These are phyloP conservation scores for Henckelia pumila DNA, from an alignment of 257 asterid species.

Conservation along the genomic window DNA sequence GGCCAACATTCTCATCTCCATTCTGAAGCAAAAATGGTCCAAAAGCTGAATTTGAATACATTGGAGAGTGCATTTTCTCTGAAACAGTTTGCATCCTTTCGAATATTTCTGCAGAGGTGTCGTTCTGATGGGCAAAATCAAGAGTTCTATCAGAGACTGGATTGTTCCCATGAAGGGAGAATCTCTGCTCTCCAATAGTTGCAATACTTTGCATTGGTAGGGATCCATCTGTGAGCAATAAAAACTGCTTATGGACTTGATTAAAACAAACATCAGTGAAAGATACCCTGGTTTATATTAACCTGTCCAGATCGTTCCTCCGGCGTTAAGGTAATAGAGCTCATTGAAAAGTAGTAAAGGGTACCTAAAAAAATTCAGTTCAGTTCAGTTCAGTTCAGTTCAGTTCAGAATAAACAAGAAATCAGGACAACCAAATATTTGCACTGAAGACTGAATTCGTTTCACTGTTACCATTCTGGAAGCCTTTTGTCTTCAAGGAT, in stretches of 20 bases:
- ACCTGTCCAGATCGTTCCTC: constrained; percentile 92
- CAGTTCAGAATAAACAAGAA: constrained; percentile 15
- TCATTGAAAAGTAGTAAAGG: constrained; percentile 75
- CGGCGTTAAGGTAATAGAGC: constrained; percentile 77
- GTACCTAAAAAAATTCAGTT: constrained; percentile 45
- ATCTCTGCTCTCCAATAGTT: constrained; percentile 39
- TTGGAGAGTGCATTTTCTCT: constrained; percentile 51
- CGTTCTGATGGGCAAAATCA: constrained; percentile 25
- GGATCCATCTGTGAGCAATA: constrained; percentile 54
- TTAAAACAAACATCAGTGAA: not conserved
- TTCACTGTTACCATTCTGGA: constrained; percentile 66
- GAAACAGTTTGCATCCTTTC: constrained; percentile 52
- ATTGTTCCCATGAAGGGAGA: constrained; percentile 46
- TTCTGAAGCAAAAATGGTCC: constrained; percentile 58
- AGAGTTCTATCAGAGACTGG: constrained; percentile 20
- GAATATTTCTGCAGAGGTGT: constrained; percentile 53
- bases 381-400: constrained; percentile 16
- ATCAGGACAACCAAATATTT: constrained; percentile 15
- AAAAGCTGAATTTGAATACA: constrained; percentile 54
- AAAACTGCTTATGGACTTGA: constrained; percentile 1
- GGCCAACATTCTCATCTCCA: constrained; percentile 75
- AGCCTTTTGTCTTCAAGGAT: constrained; percentile 68
- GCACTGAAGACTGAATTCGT: not conserved
- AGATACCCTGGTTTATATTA: not conserved
- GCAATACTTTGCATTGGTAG: constrained; percentile 52